These are phyloP conservation scores for Chrysoporthe cubensis DNA, from an alignment of 2,329 filamentous ascomycete species.

Conservation along the genomic window DNA sequence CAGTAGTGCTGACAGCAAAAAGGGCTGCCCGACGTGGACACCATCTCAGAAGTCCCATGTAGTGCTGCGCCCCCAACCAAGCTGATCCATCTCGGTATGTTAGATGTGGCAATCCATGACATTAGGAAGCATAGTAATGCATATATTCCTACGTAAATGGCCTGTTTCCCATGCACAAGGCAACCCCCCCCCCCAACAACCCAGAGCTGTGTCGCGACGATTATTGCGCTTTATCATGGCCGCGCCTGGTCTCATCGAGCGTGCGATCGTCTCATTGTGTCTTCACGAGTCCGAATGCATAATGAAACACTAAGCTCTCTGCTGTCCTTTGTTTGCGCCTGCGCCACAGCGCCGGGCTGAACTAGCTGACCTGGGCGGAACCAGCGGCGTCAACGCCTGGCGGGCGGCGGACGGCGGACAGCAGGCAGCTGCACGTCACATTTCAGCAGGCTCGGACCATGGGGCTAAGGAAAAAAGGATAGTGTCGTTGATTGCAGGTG, in stretches of 20 bases:
- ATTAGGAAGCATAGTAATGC: neutral
- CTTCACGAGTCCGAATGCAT: neutral
- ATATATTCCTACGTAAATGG: neutral
- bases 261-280: neutral
- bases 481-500: no score
- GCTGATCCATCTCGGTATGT: neutral
- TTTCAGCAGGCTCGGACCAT: no score
- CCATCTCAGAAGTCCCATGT: neutral
- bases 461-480: no score
- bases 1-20: conserved; percentile 21
- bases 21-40: neutral
- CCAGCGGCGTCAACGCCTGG: no score
- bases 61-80: neutral
- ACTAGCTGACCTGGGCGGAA: neutral
- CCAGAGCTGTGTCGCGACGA: neutral
- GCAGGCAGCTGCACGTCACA: no score
- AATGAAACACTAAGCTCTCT: neutral
- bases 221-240: neutral
- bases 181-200: neutral
- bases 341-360: neutral
- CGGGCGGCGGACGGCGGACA: no score
- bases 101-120: neutral
- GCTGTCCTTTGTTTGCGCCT: neutral
- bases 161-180: neutral
- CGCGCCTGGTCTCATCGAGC: neutral